Conservation (phyloP, 331 rosid species). For the Rosa hybrid region DNA sequence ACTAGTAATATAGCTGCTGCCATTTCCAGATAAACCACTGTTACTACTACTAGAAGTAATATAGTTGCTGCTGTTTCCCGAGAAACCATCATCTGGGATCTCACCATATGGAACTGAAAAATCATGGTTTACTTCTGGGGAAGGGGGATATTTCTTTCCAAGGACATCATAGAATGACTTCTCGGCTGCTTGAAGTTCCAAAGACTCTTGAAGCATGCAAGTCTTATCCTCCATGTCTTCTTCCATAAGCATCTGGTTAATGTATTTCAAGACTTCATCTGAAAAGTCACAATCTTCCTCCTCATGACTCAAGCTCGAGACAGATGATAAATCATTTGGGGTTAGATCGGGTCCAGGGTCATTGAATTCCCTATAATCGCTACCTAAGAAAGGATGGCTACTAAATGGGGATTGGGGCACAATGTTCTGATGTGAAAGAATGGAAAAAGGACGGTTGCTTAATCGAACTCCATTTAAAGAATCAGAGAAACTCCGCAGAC, state of each 20-base stretch:
- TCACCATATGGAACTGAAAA: constrained; percentile 37
- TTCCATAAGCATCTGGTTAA: constrained; percentile 93
- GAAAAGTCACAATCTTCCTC: constrained; percentile 94
- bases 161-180: constrained; percentile 83
- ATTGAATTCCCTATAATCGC: constrained; percentile 32
- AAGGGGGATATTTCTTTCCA: constrained; percentile 83
- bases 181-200: constrained; percentile 94
- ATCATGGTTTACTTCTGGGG: constrained; percentile 33
- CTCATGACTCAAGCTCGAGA: constrained; percentile 47
- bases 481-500: constrained; percentile 31
- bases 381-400: constrained; percentile 36
- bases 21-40: constrained; percentile 32
- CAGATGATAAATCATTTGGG: constrained; percentile 34
- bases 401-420: constrained; percentile 24
- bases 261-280: constrained; percentile 77
- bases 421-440: constrained; percentile 44
- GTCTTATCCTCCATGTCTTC: constrained; percentile 89
- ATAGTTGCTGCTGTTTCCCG: constrained; percentile 34
- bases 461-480: constrained; percentile 44
- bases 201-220: constrained; percentile 82
- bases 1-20: constrained; percentile 30
- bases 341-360: constrained; percentile 40
- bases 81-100: constrained; percentile 30
- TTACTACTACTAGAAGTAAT: constrained; percentile 33
- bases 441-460: constrained; percentile 44